Conservation (phyloP, 1,284 basidiomycete species). For the Rhizoctonia solani region DNA sequence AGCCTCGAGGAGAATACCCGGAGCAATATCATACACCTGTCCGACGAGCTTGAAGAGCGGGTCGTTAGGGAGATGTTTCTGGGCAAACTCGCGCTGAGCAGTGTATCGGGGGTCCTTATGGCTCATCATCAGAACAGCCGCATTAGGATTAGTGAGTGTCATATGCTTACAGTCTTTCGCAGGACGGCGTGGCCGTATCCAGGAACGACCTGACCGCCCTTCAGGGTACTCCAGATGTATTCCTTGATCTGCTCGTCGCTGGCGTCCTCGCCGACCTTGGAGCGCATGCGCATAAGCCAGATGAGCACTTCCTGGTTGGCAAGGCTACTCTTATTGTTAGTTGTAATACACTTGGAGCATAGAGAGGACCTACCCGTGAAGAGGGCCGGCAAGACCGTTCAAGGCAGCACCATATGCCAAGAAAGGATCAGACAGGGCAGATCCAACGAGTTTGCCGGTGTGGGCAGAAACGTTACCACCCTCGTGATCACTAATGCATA, state of each 20-base stretch:
- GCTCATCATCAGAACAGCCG: not conserved
- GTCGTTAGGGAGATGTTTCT: constrained; percentile 86
- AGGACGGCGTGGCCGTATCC: constrained; percentile 97
- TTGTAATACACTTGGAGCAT: not conserved
- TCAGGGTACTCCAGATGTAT: constrained; percentile 92
- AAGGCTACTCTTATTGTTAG: constrained; percentile 51
- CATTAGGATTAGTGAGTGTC: not conserved
- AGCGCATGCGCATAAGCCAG: constrained; percentile 89
- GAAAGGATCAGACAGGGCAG: constrained; percentile 98
- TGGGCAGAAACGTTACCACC: constrained; percentile 99
- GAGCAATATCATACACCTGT: constrained; percentile 92
- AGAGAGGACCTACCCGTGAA: constrained; percentile 67
- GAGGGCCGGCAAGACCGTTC: constrained; percentile 95
- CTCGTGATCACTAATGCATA: constrained; percentile 80
- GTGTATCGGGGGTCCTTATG: constrained; percentile 87
- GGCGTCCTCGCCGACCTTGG: constrained; percentile 78
- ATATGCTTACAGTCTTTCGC: constrained; percentile 70
- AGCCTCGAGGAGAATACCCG: constrained; percentile 89
- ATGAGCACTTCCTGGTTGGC: constrained; percentile 95
- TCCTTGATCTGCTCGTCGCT: constrained; percentile 86
- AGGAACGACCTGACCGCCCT: constrained; percentile 88
- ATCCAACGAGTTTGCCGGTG: constrained; percentile 95
- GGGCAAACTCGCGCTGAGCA: constrained; percentile 91
- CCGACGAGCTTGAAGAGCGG: constrained; percentile 92
- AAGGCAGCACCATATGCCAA: constrained; percentile 91